These are phyloP conservation scores for Zygosaccharomyces pseudorouxii DNA, from an alignment of 805 yeast genomes.

Conservation along the genomic window DNA sequence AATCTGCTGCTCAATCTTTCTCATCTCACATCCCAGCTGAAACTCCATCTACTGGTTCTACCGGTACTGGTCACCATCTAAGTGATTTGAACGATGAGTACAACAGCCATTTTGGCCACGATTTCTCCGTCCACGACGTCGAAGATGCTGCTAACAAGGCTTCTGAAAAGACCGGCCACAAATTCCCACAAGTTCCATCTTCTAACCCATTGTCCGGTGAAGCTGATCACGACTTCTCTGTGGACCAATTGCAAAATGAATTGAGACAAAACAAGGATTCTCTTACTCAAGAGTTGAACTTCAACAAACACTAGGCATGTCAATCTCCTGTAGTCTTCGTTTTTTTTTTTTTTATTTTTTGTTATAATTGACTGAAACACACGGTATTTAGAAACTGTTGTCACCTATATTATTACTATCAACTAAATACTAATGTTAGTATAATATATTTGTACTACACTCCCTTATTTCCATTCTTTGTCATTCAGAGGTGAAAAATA, in stretches of 20 bases:
- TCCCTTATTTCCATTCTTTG: too few relatives aligned
- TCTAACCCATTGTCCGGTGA: conserved; percentile 26
- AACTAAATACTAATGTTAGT: too few relatives aligned
- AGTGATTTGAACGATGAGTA: background rate
- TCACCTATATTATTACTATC: too few relatives aligned
- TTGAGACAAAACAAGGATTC: conserved; percentile 21
- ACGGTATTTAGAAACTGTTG: background rate
- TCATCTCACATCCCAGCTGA: background rate
- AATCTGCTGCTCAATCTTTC: background rate
- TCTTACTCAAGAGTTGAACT: conserved; percentile 2
- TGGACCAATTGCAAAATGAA: conserved; percentile 21
- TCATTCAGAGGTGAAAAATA: too few relatives aligned
- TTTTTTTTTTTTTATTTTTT: background rate
- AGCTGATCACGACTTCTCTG: conserved; percentile 22
- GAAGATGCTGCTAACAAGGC: background rate
- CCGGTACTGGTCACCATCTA: background rate
- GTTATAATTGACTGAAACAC: background rate
- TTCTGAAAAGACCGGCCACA: conserved; percentile 21
- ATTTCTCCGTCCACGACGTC: background rate
- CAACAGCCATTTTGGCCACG: background rate
- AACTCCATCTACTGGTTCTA: background rate
- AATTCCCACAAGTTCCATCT: conserved; percentile 39
- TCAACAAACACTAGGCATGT: background rate
- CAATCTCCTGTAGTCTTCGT: background rate
- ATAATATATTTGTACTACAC: too few relatives aligned